phyloP scores from a whole-genome alignment of 169 alveolate species.

The Theileria sp. region DNA sequence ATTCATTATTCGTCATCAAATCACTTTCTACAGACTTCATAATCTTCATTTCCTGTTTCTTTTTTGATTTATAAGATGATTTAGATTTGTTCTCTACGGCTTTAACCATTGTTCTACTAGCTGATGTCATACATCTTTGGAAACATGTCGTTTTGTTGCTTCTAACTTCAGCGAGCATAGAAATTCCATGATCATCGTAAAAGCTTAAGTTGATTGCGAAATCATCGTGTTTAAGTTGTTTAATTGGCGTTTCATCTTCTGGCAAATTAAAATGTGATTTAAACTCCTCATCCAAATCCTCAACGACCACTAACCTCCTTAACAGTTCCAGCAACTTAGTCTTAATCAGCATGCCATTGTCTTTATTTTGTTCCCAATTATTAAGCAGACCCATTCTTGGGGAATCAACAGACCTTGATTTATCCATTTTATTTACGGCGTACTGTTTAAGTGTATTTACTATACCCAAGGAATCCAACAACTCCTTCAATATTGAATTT shows the following conservation, averaged over 20 bases:
- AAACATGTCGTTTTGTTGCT: constrained; percentile 5
- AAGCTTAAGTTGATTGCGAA: constrained; percentile 14
- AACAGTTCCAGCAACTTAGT: background rate
- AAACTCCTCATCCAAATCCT: constrained; percentile 20
- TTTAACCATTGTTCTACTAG: background rate
- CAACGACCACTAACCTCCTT: background rate
- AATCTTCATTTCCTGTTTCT: background rate
- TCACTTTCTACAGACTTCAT: background rate
- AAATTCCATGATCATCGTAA: constrained; percentile 14
- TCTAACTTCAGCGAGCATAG: constrained; percentile 27
- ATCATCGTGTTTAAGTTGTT: constrained; percentile 9
- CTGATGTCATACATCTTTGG: background rate
- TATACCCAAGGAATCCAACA: constrained; percentile 37
- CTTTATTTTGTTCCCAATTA: background rate
- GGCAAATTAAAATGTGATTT: background rate
- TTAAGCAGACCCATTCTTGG: constrained; percentile 1
- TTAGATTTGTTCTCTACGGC: background rate
- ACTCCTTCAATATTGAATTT: constrained; percentile 19
- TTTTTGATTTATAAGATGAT: background rate
- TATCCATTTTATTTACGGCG: background rate
- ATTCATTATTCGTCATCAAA: background rate
- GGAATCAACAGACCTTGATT: background rate
- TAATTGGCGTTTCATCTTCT: background rate
- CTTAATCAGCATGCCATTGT: background rate
- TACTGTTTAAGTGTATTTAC: constrained; percentile 23